phyloP scores from a whole-genome alignment of 2,329 filamentous ascomycete genomes.

The Fonsecaea pedrosoi region DNA sequence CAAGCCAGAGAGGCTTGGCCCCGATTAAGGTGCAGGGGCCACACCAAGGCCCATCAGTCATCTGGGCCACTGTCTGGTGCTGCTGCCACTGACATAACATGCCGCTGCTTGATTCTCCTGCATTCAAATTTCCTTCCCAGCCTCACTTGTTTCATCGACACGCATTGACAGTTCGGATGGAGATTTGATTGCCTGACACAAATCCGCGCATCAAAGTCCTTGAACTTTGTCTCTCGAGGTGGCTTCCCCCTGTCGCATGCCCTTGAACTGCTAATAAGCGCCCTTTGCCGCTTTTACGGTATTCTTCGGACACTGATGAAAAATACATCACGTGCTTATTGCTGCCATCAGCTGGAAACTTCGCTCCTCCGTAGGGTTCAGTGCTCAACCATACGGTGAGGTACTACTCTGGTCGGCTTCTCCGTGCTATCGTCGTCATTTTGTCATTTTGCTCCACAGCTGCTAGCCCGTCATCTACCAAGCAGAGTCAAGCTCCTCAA shows the following conservation, averaged over 20 bases:
- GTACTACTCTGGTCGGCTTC: background rate
- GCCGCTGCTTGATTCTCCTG: background rate
- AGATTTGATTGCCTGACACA: slow-evolving; percentile 7
- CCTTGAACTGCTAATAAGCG: background rate
- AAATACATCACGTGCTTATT: background rate
- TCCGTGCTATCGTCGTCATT: slow-evolving; percentile 1
- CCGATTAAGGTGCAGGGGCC: slow-evolving; percentile 11
- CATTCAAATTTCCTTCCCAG: slow-evolving; percentile 18
- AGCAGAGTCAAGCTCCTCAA: slow-evolving; percentile 22
- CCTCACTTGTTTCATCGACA: slow-evolving; percentile 28
- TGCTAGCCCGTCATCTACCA: background rate
- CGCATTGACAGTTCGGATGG: background rate
- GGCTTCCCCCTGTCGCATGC: background rate
- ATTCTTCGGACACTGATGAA: background rate
- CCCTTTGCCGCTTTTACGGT: slow-evolving; percentile 1
- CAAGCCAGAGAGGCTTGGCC: slow-evolving; percentile 9
- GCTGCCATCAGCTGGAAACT: background rate
- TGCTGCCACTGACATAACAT: slow-evolving; percentile 14
- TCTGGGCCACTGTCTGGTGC: background rate
- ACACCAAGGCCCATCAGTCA: background rate
- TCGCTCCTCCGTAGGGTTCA: slow-evolving; percentile 7
- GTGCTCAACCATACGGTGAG: background rate
- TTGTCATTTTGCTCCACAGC: background rate
- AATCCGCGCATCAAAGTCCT: background rate
- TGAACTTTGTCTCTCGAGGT: background rate